These are phyloP conservation scores for Codiaeum variegatum DNA, from an alignment of 441 rosid species.

Conservation along the genomic window DNA sequence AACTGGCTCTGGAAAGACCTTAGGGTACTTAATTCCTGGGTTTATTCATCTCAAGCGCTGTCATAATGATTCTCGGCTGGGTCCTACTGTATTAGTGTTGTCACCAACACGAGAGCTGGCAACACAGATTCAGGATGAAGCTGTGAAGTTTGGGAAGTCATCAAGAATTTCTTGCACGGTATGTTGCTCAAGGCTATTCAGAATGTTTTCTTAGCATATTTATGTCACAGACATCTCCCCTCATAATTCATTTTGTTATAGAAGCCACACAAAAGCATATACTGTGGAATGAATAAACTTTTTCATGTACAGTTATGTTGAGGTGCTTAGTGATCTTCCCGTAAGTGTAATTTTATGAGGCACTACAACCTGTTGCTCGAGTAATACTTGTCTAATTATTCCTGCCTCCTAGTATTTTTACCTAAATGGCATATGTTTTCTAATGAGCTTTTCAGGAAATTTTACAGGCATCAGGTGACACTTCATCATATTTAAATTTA, in stretches of 20 bases:
- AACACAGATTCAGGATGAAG: conserved; percentile 93
- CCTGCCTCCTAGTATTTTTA: background rate
- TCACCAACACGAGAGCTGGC: conserved; percentile 99
- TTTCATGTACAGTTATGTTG: background rate
- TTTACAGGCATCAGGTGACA: background rate
- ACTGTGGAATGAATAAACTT: background rate
- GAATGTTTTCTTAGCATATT: background rate
- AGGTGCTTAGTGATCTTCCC: background rate
- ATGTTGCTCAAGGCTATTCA: conserved; percentile 20
- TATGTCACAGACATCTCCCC: background rate
- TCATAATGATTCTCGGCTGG: conserved; percentile 64
- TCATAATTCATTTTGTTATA: background rate
- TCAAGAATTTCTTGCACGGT: conserved; percentile 89
- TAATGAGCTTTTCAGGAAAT: background rate
- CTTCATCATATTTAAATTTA: background rate
- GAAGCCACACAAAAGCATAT: background rate
- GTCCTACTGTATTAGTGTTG: conserved; percentile 90
- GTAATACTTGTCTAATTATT: background rate
- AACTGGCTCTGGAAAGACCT: conserved; percentile 97
- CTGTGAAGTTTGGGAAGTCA: conserved; percentile 85
- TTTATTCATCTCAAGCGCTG: conserved; percentile 74
- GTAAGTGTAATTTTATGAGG: background rate
- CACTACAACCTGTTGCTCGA: background rate
- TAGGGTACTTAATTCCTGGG: conserved; percentile 91
- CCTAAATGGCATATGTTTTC: background rate